Conservation (phyloP, 768 basidiomycete species). For the Mycena rebaudengoi region DNA sequence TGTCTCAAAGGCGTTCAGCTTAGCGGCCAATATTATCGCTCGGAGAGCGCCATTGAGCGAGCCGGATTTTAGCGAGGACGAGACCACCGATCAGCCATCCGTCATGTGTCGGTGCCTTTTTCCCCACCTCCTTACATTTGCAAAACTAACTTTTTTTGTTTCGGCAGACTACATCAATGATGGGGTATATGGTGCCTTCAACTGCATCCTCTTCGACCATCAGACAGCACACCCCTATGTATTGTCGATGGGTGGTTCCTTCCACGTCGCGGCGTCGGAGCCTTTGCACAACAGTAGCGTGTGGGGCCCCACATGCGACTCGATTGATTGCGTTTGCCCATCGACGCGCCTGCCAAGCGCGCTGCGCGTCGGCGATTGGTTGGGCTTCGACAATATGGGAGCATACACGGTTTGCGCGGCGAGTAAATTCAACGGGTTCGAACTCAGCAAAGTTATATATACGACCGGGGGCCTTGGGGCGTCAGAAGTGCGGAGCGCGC, state of each 20-base stretch:
- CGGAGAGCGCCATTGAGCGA: conserved; percentile 68
- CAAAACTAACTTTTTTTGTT: conserved; percentile 22
- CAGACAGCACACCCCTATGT: conserved; percentile 89
- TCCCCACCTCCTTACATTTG: conserved; percentile 24
- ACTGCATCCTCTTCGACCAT: conserved; percentile 98
- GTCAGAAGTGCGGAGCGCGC: conserved; percentile 18
- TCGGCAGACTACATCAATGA: conserved; percentile 99
- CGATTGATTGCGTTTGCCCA: conserved; percentile 90
- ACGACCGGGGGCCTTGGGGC: conserved; percentile 13
- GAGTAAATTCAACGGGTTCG: conserved; percentile 94
- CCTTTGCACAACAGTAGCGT: conserved; percentile 66
- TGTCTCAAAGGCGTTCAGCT: conserved; percentile 90
- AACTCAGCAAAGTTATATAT: conserved; percentile 77
- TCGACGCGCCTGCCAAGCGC: conserved; percentile 67
- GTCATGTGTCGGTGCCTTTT: conserved; percentile 86
- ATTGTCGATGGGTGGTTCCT: conserved; percentile 73
- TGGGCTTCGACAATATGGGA: conserved; percentile 98
- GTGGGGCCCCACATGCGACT: conserved; percentile 99
- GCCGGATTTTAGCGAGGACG: conserved; percentile 34
- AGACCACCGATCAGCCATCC: conserved; percentile 47
- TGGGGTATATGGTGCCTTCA: conserved; percentile 97
- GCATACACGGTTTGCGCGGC: conserved; percentile 99
- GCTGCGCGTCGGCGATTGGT: conserved; percentile 94
- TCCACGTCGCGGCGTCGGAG: conserved; percentile 55
- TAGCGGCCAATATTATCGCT: conserved; percentile 95